phyloP scores from a whole-genome alignment of 169 alveolate species.

The Cryptosporidium meleagridis region DNA sequence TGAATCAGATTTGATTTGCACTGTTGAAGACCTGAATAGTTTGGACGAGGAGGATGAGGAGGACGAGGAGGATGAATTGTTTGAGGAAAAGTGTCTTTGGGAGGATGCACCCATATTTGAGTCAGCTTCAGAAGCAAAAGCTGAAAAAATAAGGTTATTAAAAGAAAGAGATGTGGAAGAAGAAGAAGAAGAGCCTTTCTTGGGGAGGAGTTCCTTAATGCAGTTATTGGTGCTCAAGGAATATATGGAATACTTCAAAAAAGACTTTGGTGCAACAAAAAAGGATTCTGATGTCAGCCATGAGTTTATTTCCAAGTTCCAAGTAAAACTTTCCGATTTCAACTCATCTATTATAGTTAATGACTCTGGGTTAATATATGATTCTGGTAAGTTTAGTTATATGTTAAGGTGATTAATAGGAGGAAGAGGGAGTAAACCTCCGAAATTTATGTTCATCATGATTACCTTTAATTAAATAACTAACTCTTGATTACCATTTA shows the following conservation, averaged over 20 bases:
- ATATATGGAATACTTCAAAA: conserved; percentile 2
- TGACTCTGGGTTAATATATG: conserved; percentile 7
- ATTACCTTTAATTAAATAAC: neutral
- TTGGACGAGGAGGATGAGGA: conserved; percentile 21
- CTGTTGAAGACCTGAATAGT: neutral
- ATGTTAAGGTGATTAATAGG: neutral
- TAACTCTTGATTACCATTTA: neutral
- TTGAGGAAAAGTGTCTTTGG: conserved; percentile 65
- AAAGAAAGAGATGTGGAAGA: neutral
- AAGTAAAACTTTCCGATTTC: conserved; percentile 47
- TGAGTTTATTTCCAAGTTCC: neutral
- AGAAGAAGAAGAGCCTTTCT: neutral
- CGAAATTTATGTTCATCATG: neutral
- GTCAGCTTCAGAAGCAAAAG: conserved; percentile 22
- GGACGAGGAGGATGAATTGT: neutral
- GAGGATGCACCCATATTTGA: conserved; percentile 35
- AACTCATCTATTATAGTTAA: conserved; percentile 39
- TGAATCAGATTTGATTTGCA: neutral
- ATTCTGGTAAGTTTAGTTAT: conserved; percentile 44
- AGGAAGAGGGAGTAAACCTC: neutral
- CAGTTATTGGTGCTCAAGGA: neutral
- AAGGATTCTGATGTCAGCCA: neutral
- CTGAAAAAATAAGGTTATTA: neutral
- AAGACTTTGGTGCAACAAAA: neutral
- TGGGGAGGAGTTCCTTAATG: neutral